Conservation (phyloP, 2,329 filamentous ascomycete genomes). For the Exophiala bonariae region DNA sequence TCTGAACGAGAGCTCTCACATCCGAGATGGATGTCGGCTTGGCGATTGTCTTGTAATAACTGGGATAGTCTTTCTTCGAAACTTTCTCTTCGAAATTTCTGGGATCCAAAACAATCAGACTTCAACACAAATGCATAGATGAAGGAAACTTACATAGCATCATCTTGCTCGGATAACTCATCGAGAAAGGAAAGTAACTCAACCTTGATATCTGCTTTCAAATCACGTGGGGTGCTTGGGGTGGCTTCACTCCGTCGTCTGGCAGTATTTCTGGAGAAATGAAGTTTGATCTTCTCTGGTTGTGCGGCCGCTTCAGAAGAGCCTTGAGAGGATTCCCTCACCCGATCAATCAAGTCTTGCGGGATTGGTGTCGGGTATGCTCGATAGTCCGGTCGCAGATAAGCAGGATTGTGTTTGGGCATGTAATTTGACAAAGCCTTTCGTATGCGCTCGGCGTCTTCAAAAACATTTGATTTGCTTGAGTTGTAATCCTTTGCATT, state of each 20-base stretch:
- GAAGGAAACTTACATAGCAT: conserved; percentile 14
- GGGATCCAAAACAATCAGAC: conserved; percentile 19
- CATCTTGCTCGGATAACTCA: conserved; percentile 18
- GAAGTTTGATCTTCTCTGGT: conserved; percentile 24
- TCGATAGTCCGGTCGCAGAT: conserved; percentile 67
- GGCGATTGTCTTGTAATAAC: conserved; percentile 83
- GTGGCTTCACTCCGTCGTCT: conserved; percentile 22
- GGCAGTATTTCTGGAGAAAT: conserved; percentile 13
- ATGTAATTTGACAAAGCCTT: conserved; percentile 87
- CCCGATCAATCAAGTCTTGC: conserved; percentile 43
- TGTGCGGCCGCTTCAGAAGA: conserved; percentile 14
- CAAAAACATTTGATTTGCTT: conserved; percentile 69
- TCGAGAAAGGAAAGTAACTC: conserved; percentile 23
- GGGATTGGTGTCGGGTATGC: conserved; percentile 74
- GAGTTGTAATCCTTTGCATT: conserved; percentile 86
- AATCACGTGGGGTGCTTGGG: conserved; percentile 5
- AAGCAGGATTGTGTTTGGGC: conserved; percentile 82
- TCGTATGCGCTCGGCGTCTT: conserved; percentile 82
- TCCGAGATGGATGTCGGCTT: conserved; percentile 77
- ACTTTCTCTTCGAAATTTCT: conserved; percentile 64
- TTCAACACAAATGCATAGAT: not conserved
- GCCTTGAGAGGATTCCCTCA: conserved; percentile 12
- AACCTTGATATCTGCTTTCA: conserved; percentile 17
- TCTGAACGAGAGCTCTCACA: conserved; percentile 74
- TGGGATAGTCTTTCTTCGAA: conserved; percentile 50